These are phyloP conservation scores for Violaceomyces palustris DNA, from an alignment of 1,284 basidiomycete species.

Conservation along the genomic window DNA sequence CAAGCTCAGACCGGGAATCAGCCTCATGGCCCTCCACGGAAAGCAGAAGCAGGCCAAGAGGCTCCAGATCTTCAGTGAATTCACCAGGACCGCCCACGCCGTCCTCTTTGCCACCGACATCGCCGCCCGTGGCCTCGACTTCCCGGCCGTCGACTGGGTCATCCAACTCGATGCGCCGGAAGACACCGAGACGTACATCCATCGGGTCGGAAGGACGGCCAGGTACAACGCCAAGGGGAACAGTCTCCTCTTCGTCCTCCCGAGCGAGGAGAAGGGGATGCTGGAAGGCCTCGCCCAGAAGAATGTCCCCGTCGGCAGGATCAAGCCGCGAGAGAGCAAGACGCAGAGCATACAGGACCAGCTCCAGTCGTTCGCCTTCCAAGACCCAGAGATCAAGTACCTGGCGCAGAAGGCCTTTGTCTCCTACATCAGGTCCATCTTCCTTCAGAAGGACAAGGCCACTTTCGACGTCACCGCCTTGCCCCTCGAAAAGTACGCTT, in stretches of 20 bases:
- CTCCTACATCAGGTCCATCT: slow-evolving; percentile 86
- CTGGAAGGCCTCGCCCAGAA: slow-evolving; percentile 67
- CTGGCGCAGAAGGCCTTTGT: slow-evolving; percentile 95
- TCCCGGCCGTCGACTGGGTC: slow-evolving; percentile 96
- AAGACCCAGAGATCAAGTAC: slow-evolving; percentile 95
- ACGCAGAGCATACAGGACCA: slow-evolving; percentile 79
- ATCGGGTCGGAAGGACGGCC: slow-evolving; percentile 91
- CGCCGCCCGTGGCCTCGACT: slow-evolving; percentile 92
- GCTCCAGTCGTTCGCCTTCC: slow-evolving; percentile 87
- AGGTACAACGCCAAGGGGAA: slow-evolving; percentile 87
- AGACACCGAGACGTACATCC: slow-evolving; percentile 96
- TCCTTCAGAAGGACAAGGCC: slow-evolving; percentile 88
- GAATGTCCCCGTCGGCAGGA: slow-evolving; percentile 64
- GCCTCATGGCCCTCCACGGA: slow-evolving; percentile 86
- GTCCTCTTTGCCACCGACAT: slow-evolving; percentile 70
- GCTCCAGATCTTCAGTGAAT: slow-evolving; percentile 56
- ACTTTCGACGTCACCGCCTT: slow-evolving; percentile 81
- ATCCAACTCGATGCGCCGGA: slow-evolving; percentile 95
- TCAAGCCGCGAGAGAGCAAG: slow-evolving; percentile 87
- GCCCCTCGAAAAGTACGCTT: slow-evolving; percentile 78
- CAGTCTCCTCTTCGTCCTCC: slow-evolving; percentile 73
- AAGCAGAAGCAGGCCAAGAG: slow-evolving; percentile 93
- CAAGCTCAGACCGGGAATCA: slow-evolving; percentile 85
- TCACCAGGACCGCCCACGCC: slow-evolving; percentile 42
- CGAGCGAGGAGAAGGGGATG: slow-evolving; percentile 91